These are phyloP conservation scores for Hanseniaspora thailandica DNA, from an alignment of 805 yeast species.

Conservation along the genomic window DNA sequence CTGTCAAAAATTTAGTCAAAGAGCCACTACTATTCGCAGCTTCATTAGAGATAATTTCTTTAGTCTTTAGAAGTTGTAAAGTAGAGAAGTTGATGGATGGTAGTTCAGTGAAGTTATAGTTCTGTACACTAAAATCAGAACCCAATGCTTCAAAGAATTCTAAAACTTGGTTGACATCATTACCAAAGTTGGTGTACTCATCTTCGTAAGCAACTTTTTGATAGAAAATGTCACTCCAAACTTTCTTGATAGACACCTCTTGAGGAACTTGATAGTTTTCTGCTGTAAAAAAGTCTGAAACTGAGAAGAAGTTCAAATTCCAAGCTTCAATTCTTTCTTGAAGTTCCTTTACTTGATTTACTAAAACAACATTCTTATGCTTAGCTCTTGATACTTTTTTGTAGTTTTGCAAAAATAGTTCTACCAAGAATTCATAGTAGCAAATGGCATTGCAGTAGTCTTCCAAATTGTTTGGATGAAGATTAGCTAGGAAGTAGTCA, in stretches of 20 bases:
- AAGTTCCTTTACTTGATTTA: conserved; percentile 34
- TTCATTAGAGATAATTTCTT: not conserved
- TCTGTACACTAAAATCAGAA: conserved; percentile 27
- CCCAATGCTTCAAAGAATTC: conserved; percentile 16
- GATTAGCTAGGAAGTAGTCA: conserved; percentile 20
- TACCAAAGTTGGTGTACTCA: conserved; percentile 27
- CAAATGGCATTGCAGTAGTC: conserved; percentile 26
- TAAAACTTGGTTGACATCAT: conserved; percentile 22
- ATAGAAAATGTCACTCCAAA: conserved; percentile 40
- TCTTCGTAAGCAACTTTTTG: conserved; percentile 33
- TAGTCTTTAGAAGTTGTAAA: conserved; percentile 49
- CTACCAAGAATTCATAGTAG: conserved; percentile 38
- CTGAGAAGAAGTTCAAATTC: conserved; percentile 31
- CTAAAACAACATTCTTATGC: conserved; percentile 28
- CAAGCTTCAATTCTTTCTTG: conserved; percentile 39
- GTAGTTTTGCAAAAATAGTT: conserved; percentile 31
- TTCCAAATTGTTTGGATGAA: conserved; percentile 14
- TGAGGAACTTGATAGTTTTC: conserved; percentile 14
- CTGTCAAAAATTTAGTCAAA: conserved; percentile 39
- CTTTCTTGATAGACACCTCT: conserved; percentile 28
- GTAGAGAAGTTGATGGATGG: conserved; percentile 42
- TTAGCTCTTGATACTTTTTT: conserved; percentile 26
- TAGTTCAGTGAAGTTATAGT: conserved; percentile 50
- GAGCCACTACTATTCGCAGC: not conserved
- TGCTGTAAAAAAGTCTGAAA: not conserved